phyloP scores from a whole-genome alignment of 768 basidiomycete genomes.

The Suillus clintonianus region DNA sequence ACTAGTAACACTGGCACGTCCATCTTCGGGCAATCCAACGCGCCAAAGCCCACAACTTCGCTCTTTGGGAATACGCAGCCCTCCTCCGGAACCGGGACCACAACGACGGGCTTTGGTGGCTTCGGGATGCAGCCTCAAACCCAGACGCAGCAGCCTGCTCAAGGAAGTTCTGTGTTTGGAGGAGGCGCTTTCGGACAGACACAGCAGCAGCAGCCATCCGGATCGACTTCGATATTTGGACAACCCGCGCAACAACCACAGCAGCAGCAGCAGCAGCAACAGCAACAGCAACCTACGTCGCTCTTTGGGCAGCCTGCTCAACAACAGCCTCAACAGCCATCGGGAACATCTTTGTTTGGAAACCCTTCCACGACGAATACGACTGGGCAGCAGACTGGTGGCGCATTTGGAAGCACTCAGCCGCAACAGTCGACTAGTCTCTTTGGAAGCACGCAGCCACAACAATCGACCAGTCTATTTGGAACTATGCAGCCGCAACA shows the following conservation, averaged over 20 bases:
- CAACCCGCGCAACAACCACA: constrained; percentile 18
- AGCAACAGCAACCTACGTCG: constrained; percentile 36
- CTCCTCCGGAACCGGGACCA: constrained; percentile 4
- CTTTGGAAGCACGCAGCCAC: constrained; percentile 23
- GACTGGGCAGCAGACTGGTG: constrained; percentile 31
- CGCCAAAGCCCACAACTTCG: background rate
- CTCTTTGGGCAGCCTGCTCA: constrained; percentile 39
- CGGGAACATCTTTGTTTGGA: background rate
- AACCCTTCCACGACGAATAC: constrained; percentile 2
- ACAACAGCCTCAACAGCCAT: constrained; percentile 26
- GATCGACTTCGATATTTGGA: constrained; percentile 29
- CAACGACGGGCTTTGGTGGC: constrained; percentile 13
- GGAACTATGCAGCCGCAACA: constrained; percentile 17
- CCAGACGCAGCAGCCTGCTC: constrained; percentile 21
- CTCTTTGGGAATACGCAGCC: constrained; percentile 35
- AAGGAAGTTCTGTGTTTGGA: constrained; percentile 21
- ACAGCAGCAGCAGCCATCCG: constrained; percentile 25
- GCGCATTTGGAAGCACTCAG: constrained; percentile 41
- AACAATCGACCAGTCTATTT: constrained; percentile 21
- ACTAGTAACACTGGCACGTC: background rate
- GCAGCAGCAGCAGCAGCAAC: constrained; percentile 26
- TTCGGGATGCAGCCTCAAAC: constrained; percentile 40
- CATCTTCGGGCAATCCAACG: constrained; percentile 3
- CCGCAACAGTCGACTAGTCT: constrained; percentile 23
- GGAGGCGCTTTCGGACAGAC: constrained; percentile 11